Evolutionary conservation across 257 asterid genomes (phyloP), one percentile per base, ranked within the genome.

Genomic region (Misopates orontium): DNA sequence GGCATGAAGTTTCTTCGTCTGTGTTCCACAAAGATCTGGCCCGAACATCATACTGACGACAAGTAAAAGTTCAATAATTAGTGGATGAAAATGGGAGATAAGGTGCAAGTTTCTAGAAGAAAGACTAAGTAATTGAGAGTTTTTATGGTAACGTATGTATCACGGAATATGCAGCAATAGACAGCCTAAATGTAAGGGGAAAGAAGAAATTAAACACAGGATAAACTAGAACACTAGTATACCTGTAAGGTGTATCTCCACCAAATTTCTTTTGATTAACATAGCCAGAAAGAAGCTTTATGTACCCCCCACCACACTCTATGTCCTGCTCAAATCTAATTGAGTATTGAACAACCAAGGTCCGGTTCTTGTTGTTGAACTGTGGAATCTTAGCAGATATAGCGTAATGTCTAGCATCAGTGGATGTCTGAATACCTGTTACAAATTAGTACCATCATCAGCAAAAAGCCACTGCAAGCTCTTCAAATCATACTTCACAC

Each of bases 211-310:
- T n/a, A n/a, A n/a, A n/a, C n/a, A n/a, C n/a, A n/a, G n/a, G 25
- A 24, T 2, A 55, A 23, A 36, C 50, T 42, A 24, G 44, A 48
- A n/a, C 58, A 59, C 20, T 16, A 17, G 13, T 16, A 63, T 73
- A 88, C 99, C 96, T 94, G 88, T 94, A 94, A 64, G 99, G 99
- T 54, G 99, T 94, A 71, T 90, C 99, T 15, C 99, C 99, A 3
- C 99, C 96, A 62, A 88, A 90, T 74, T 94, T 94, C 89, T 94
- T 94, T 71, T 94, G 99, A 69, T 90, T 93, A 41, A 90, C 97
- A 71, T 70, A 90, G 71, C 95, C 97, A 45, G 99, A 93, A 18
- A 77, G 88, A 78, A 93, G 96, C 87, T 93, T 93, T 32, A 93
- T 83, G 52, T 93, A 93, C 56, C 97, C 99, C 5, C 99, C 99